A percentile compares a stretch with the other conserved stretches of the same genome.
phyloP scores from a whole-genome alignment of 768 basidiomycete species.

The Suillus discolor region DNA sequence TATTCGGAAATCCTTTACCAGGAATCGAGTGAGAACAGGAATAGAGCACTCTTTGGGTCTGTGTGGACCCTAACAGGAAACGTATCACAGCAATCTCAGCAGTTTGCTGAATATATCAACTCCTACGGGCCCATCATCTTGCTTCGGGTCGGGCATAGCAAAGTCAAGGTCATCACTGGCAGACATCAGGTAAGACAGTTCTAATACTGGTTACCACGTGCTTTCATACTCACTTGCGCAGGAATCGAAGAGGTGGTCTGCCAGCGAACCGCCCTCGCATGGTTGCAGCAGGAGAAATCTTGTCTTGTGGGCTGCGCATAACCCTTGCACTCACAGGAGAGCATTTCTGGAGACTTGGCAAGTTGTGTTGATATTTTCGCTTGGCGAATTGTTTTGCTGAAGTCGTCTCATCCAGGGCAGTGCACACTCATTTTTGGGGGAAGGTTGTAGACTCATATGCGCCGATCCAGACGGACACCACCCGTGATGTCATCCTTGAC shows the following conservation, averaged over 20 bases:
- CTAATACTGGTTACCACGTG: too few species aligned
- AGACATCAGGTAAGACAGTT: conserved; percentile 37
- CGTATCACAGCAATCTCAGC: conserved; percentile 27
- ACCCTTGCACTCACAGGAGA: conserved; percentile 59
- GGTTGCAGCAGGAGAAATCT: conserved; percentile 60
- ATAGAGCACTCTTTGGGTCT: not conserved
- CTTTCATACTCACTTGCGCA: conserved; percentile 21
- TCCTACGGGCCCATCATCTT: conserved; percentile 65
- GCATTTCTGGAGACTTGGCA: conserved; percentile 61
- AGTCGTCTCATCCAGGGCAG: conserved; percentile 39
- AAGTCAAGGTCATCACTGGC: conserved; percentile 33
- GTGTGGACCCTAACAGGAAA: not conserved
- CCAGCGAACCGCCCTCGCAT: conserved; percentile 55
- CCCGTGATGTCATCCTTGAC: conserved; percentile 34
- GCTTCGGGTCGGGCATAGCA: conserved; percentile 47
- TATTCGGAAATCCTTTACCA: not conserved
- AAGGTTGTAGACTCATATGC: conserved; percentile 51
- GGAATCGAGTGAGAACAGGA: conserved; percentile 21
- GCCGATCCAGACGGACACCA: conserved; percentile 45
- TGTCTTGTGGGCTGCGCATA: conserved; percentile 61
- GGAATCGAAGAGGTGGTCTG: conserved; percentile 58
- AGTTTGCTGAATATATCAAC: conserved; percentile 60
- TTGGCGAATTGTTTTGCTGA: not conserved
- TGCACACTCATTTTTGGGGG: conserved; percentile 60
- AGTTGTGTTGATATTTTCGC: conserved; percentile 33